Evolutionary conservation across 768 basidiomycete genomes (phyloP), one percentile per base, ranked within the genome.

Genomic region (Lepiota brunneoincarnata): DNA sequence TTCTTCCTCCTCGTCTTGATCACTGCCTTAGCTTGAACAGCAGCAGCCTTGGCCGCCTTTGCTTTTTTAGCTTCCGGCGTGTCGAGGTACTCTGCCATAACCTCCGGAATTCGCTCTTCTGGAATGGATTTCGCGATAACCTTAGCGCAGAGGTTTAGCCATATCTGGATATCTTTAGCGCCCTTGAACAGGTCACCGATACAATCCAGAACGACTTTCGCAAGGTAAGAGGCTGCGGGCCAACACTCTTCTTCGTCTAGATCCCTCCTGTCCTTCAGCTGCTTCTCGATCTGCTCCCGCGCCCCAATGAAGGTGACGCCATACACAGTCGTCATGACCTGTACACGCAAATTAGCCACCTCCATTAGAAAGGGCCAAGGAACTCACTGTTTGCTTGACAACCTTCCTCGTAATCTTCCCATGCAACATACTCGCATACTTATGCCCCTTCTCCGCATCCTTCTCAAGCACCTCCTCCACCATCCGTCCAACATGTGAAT

Each of bases 291-390:
- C 72, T 98, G 97, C 7, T 92, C 91, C 39, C 93, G 82, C 18
- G 97, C 97, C 34, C 97, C 97, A 50, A 98, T 73, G 71, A 86
- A 95, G 0, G 97, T 99, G 14, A 99, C 95, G 18, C 97, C 96
- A 65, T 98, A 98, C 31, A 98, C 96, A 2, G 96, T 98, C 0
- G 96, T 99, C 97, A 99, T 99, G 59, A 98, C 92, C 86, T 89
- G 58, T 2, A 10, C 4, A 5, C 42, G 5, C 15, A 44, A 34
- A 54, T 51, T 31, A 54, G 31, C 18, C 23, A 43, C 28, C 10
- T 41, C 11, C 18, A 20, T 31, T 2, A 20, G 45, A 1, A 36
- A 39, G 23, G 34, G n/a, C 31, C 50, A 39, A 48, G 18, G n/a
- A 43, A 73, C 82, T 43, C 36, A 89, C 92, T 20, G 97, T 98